Base-by-base conservation (phyloP, 148 eudicot species). In the Tetragonia tetragonoides region DNA sequence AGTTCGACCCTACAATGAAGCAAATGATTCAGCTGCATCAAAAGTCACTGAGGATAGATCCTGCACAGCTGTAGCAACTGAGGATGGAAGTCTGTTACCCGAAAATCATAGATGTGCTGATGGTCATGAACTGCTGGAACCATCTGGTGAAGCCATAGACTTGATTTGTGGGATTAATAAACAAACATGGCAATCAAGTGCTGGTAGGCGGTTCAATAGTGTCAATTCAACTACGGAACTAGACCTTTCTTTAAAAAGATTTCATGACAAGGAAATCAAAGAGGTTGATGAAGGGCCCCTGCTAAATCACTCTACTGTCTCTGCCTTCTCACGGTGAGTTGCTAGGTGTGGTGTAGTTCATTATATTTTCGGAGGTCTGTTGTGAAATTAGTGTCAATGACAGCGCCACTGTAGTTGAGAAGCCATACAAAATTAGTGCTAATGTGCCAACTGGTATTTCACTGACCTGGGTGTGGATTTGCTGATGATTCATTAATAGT, bases 161-260 rank as follows among this genome's bases (percentile, higher is more conserved):
- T 80, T 88, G 79, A 83, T 88, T 77, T 89, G 89, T n/a, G 83
- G 80, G 53, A 85, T 88, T 64, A 80, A 79, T 74, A 44, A 79
- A 40, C 84, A 76, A 38, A 72, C 60, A 57, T 75, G 75, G 54
- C 66, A 79, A 66, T 66, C 75, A 61, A 75, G 81, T 83, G 40
- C 75, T 21, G 41, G 38, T 56, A 76, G 69, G 44, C 85, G 68
- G 24, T 72, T 49, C 16, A 73, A 67, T 60, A 68, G 64, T 57
- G 72, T 73, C 46, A 73, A 40, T 78, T 78, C 79, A 71, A 75
- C 83, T 66, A 84, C 83, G 47, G 83, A 75, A 63, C 76, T 87
- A 56, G 85, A 87, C 8, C 86, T 87, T 53, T 83, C 86, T 47
- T 77, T 87, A 38, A 74, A 80, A 70, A 78, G 86, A 68, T 64